These are phyloP conservation scores for Daldinia decipiens DNA, from an alignment of 495 filamentous ascomycete genomes.

Conservation along the genomic window DNA sequence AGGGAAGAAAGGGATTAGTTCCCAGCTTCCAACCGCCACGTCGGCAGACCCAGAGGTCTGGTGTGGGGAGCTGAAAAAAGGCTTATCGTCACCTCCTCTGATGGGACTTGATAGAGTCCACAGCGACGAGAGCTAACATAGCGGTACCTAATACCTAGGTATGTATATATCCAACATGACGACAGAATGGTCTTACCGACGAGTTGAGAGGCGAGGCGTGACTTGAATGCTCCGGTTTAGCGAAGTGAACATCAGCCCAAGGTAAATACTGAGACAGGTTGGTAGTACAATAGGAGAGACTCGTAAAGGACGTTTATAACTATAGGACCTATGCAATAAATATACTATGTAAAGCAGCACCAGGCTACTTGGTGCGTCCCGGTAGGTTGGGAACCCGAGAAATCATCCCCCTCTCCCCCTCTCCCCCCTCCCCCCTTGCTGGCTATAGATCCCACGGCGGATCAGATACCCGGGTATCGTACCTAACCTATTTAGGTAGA, in stretches of 20 bases:
- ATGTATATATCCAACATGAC: constrained; percentile 7
- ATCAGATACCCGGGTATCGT: constrained; percentile 4
- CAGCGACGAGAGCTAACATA: constrained; percentile 10
- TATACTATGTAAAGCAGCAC: background rate
- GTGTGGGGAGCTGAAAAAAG: constrained; percentile 34
- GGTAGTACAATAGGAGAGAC: constrained; percentile 20
- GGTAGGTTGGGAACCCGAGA: constrained; percentile 16
- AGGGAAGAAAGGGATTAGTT: constrained; percentile 11
- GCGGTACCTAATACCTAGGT: background rate
- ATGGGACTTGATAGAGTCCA: background rate
- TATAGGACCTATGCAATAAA: background rate
- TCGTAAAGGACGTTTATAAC: constrained; percentile 4
- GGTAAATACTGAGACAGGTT: constrained; percentile 20
- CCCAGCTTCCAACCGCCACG: constrained; percentile 21
- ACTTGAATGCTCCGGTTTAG: constrained; percentile 8
- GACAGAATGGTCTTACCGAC: constrained; percentile 15
- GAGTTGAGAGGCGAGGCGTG: constrained; percentile 11
- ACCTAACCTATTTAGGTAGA: no score
- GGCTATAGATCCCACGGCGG: constrained; percentile 3
- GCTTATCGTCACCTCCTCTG: constrained; percentile 23
- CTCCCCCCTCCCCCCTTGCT: background rate
- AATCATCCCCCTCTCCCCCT: background rate
- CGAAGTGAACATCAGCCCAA: background rate
- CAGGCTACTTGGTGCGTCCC: constrained; percentile 12
- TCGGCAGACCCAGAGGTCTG: constrained; percentile 10